Conservation (phyloP, 164 flowering plant species). For the Saururus chinensis region DNA sequence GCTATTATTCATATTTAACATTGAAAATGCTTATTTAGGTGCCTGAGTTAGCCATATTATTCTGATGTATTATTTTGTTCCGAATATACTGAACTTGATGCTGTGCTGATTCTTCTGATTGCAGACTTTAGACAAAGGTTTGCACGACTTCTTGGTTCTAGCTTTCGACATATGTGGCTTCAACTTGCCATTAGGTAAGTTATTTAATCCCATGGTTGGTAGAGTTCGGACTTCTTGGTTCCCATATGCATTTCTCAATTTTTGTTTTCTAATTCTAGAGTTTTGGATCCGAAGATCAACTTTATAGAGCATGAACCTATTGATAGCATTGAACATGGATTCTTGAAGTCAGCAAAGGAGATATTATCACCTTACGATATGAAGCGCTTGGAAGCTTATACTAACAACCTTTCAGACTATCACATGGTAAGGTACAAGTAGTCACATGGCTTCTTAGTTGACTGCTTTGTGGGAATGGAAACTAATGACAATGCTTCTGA, state of each 20-base stretch:
- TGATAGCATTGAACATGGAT: constrained; percentile 19
- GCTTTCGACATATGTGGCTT: constrained; percentile 59
- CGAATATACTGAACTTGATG: constrained; percentile 1
- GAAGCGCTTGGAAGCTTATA: constrained; percentile 62
- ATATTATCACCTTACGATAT: constrained; percentile 51
- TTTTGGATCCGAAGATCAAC: constrained; percentile 76
- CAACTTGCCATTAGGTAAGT: constrained; percentile 90
- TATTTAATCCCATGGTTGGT: neutral
- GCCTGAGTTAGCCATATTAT: neutral
- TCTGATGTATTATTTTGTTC: neutral
- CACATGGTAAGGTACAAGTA: constrained; percentile 37
- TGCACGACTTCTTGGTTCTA: constrained; percentile 25
- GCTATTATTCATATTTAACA: too few relatives aligned
- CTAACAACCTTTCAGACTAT: constrained; percentile 55
- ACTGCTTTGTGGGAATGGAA: too few relatives aligned
- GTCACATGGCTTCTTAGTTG: too few relatives aligned
- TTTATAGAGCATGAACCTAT: constrained; percentile 33
- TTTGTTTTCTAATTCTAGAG: constrained; percentile 23
- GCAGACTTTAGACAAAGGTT: constrained; percentile 73
- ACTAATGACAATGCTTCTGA: too few relatives aligned
- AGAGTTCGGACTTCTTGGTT: too few relatives aligned
- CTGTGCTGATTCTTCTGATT: neutral
- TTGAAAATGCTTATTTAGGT: neutral
- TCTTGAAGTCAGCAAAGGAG: constrained; percentile 22
- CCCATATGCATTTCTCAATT: too few relatives aligned